A percentile compares a stretch with the other conserved stretches of the same genome.
Conservation (phyloP, 306 rosid species). For the Glycyrrhiza uralensis region DNA sequence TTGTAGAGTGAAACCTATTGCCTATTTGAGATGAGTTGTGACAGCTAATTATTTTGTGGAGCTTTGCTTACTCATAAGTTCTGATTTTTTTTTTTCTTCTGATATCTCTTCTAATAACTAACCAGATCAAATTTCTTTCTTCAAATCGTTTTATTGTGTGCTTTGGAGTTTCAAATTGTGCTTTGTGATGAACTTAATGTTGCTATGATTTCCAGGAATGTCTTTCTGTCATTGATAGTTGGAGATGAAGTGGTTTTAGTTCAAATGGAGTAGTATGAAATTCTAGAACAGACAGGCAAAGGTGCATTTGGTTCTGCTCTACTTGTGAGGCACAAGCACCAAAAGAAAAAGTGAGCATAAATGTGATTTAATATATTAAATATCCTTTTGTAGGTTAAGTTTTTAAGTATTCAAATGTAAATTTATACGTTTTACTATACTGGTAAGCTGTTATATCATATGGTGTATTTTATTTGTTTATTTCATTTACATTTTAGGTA, state of each 20-base stretch:
- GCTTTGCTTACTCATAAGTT: too few relatives aligned
- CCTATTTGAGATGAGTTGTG: too few relatives aligned
- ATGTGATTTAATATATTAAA: neutral
- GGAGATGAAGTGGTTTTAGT: neutral
- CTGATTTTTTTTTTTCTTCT: too few relatives aligned
- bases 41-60: too few relatives aligned
- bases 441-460: neutral
- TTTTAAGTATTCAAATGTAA: neutral
- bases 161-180: too few relatives aligned
- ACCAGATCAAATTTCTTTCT: too few relatives aligned
- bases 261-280: slow-evolving; percentile 90
- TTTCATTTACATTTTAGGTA: slow-evolving; percentile 47
- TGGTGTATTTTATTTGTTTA: neutral
- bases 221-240: neutral
- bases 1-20: too few relatives aligned
- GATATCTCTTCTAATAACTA: too few relatives aligned
- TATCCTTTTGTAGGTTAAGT: neutral
- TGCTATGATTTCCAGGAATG: slow-evolving; percentile 21
- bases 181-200: neutral
- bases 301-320: slow-evolving; percentile 98
- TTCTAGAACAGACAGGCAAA: slow-evolving; percentile 92
- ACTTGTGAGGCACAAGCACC: slow-evolving; percentile 86
- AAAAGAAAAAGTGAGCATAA: slow-evolving; percentile 63
- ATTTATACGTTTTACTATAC: neutral
- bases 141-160: too few relatives aligned